Evolutionary conservation across 176 grass and related monocot species (phyloP), one percentile per base, ranked within the genome.

Genomic region (Zea luxurians): DNA sequence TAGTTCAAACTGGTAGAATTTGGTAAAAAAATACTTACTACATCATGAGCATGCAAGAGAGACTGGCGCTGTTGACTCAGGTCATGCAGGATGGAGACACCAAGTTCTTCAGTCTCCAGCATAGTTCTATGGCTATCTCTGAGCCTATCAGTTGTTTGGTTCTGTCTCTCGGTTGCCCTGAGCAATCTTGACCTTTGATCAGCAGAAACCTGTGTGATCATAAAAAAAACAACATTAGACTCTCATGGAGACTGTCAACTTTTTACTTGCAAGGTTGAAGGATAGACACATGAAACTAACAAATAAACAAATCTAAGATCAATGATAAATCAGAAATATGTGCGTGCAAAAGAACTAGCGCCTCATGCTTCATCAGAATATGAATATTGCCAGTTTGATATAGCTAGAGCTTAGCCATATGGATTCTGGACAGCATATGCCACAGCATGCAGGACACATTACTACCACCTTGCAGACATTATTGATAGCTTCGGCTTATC

Each of bases 31-130:
- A 49, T 81, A 71, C 89, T 88, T 92, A 93, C 96, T 65, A 80
- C 90, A 59, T 68, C 53, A 76, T 99, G 69, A 66, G 88, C 96
- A 90, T 82, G 92, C 52, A 99, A 85, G 73, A 95, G 90, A 86
- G 83, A 90, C 48, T 93, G 88, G 3, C 92, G 88, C 35, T 99
- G 96, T 78, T 91, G 92, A 78, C 92, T 88, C 64, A 99, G 59
- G 16, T 95, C 92, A 69, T 99, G 90, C 81, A 99, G 83, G 68
- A 99, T 85, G 66, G 96, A 99, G 48, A 95, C 96, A 44, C 96
- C 96, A 89, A 95, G 90, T 48, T 95, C 96, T 86, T 99, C 96
- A 13, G 96, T 93, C 71, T 93, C 96, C 50, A 95, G 68, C 90
- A 95, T 99, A 13, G 86, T 91, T 83, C 84, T 87, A 80, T 83